These are phyloP conservation scores for Lindgomyces ingoldianus DNA, from an alignment of 495 filamentous ascomycete genomes.

Conservation along the genomic window DNA sequence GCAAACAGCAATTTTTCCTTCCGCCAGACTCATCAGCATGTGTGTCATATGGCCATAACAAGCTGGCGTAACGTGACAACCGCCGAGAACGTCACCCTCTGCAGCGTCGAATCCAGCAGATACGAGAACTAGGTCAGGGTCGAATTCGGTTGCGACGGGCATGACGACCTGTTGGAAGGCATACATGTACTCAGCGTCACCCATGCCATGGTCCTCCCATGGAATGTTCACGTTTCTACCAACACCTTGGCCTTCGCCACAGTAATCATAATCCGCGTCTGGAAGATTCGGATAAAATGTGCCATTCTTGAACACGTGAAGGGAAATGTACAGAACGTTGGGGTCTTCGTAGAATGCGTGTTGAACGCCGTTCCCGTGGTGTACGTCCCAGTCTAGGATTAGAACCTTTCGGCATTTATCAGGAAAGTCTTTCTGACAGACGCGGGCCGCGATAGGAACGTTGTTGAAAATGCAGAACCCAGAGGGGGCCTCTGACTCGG, in stretches of 20 bases:
- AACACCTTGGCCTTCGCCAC: constrained; percentile 69
- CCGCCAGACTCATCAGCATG: constrained; percentile 95
- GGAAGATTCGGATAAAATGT: constrained; percentile 81
- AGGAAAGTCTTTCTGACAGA: constrained; percentile 75
- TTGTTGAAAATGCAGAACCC: constrained; percentile 99
- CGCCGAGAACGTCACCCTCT: constrained; percentile 85
- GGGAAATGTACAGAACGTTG: constrained; percentile 91
- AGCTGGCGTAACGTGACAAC: constrained; percentile 83
- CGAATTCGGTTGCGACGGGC: constrained; percentile 90
- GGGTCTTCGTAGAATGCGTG: constrained; percentile 93
- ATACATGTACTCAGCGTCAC: constrained; percentile 93
- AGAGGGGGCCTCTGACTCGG: constrained; percentile 78
- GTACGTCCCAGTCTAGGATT: constrained; percentile 92
- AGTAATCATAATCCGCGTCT: constrained; percentile 74
- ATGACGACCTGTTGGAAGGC: constrained; percentile 97
- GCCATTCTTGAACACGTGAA: constrained; percentile 84
- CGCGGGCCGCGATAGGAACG: constrained; percentile 82
- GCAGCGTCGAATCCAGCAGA: constrained; percentile 97
- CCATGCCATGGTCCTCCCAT: constrained; percentile 90
- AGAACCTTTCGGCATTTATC: constrained; percentile 81
- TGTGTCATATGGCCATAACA: constrained; percentile 99
- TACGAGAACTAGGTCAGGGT: constrained; percentile 91
- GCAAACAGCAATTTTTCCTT: constrained; percentile 87
- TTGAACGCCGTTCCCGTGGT: constrained; percentile 93
- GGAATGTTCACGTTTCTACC: constrained; percentile 95